Conservation (phyloP, 495 filamentous ascomycete species). For the Talaromyces stipitatus region DNA sequence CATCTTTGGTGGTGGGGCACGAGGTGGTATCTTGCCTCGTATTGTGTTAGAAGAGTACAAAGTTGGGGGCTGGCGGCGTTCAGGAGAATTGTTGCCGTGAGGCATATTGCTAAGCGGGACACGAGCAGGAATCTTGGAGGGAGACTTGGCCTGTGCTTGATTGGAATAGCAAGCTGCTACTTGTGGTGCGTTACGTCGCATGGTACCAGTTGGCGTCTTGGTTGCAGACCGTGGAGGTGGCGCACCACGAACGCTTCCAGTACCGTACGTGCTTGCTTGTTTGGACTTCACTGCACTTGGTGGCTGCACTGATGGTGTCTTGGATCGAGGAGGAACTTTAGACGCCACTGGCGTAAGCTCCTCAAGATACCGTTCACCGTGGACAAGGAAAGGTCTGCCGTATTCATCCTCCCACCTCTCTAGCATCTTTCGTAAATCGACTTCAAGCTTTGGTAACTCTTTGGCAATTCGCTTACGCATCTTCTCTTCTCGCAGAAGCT, state of each 20-base stretch:
- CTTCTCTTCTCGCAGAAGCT: constrained; percentile 94
- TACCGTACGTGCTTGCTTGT: constrained; percentile 29
- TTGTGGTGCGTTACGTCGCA: constrained; percentile 47
- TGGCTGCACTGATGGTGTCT: constrained; percentile 63
- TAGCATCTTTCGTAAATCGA: constrained; percentile 69
- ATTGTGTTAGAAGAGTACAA: constrained; percentile 45
- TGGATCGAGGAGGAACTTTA: constrained; percentile 63
- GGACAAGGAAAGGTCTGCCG: constrained; percentile 84
- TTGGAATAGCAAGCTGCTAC: constrained; percentile 18
- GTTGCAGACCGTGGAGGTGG: constrained; percentile 48
- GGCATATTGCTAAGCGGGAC: constrained; percentile 73
- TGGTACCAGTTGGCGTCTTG: constrained; percentile 59
- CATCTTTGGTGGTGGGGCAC: constrained; percentile 84
- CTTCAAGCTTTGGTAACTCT: constrained; percentile 85
- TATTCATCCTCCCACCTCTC: constrained; percentile 92
- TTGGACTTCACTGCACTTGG: constrained; percentile 32
- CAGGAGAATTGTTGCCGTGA: constrained; percentile 75
- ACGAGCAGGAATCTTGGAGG: constrained; percentile 76
- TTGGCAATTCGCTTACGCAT: constrained; percentile 95
- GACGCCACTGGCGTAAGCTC: constrained; percentile 56
- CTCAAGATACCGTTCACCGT: constrained; percentile 83
- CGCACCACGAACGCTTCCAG: constrained; percentile 41
- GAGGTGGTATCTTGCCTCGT: constrained; percentile 51
- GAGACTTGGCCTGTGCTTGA: constrained; percentile 38
- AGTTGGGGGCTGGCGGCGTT: constrained; percentile 50